Evolutionary conservation across 352 stramenopile species (phyloP).

Genomic region (Discostella stelligera): DNA sequence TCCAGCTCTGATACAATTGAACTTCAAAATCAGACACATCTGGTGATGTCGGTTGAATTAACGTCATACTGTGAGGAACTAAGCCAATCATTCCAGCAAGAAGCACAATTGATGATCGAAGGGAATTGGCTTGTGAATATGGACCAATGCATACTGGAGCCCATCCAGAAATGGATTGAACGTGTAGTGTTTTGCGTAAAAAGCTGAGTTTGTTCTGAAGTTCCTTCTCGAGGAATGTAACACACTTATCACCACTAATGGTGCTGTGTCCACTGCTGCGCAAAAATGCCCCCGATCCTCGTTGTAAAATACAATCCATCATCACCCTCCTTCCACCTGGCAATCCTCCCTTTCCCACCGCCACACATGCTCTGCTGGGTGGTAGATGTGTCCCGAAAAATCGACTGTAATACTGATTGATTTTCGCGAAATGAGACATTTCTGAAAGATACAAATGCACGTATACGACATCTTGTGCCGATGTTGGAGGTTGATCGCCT

Average conservation of each 20-base stretch:
- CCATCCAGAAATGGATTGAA: slow-evolving; percentile 96
- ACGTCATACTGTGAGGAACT: slow-evolving; percentile 90
- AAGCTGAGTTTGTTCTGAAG: slow-evolving; percentile 56
- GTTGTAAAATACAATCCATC: slow-evolving; percentile 89
- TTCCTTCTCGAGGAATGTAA: slow-evolving; percentile 28
- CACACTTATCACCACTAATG: not conserved
- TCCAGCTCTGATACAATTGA: slow-evolving; percentile 78
- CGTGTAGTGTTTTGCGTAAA: slow-evolving; percentile 88
- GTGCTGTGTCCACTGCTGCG: slow-evolving; percentile 27
- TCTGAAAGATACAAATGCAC: slow-evolving; percentile 95
- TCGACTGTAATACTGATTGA: slow-evolving; percentile 91
- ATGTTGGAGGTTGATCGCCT: slow-evolving; percentile 29
- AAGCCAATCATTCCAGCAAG: slow-evolving; percentile 97
- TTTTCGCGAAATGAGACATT: slow-evolving; percentile 90
- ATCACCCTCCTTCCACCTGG: slow-evolving; percentile 80
- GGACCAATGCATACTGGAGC: slow-evolving; percentile 97
- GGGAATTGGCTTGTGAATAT: slow-evolving; percentile 96
- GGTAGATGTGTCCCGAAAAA: slow-evolving; percentile 87
- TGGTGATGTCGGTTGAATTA: slow-evolving; percentile 60
- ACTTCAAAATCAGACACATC: slow-evolving; percentile 50
- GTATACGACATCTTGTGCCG: slow-evolving; percentile 89
- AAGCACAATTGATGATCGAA: slow-evolving; percentile 88
- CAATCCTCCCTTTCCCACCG: slow-evolving; percentile 57
- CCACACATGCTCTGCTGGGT: slow-evolving; percentile 79
- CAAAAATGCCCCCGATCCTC: slow-evolving; percentile 74